phyloP scores from a whole-genome alignment of 23 red algal species.

The Gracilariopsis chorda region DNA sequence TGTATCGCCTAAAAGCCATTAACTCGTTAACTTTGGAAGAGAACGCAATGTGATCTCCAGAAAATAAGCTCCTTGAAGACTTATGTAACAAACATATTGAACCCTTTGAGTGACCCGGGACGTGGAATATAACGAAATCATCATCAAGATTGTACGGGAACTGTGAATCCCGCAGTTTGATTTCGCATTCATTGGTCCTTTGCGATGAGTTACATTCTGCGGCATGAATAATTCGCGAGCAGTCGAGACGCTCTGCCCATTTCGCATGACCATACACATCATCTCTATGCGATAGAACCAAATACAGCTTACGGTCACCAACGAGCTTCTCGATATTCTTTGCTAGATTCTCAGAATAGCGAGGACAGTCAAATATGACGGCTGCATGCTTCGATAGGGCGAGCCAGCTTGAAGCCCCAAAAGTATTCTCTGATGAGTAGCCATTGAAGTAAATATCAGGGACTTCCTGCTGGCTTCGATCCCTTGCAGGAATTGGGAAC shows the following conservation, averaged over 20 bases:
- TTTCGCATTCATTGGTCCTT: constrained; percentile 60
- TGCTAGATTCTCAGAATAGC: constrained; percentile 68
- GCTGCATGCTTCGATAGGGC: constrained; percentile 10
- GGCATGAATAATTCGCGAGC: constrained; percentile 71
- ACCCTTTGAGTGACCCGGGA: constrained; percentile 76
- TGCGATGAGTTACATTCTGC: constrained; percentile 49
- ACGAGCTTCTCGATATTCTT: constrained; percentile 46
- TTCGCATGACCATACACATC: constrained; percentile 81
- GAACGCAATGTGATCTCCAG: constrained; percentile 73
- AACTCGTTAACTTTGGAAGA: constrained; percentile 1
- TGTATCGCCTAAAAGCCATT: constrained; percentile 30
- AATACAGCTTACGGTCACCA: constrained; percentile 13
- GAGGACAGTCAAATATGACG: constrained; percentile 78
- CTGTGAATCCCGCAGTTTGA: constrained; percentile 43
- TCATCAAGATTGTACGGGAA: constrained; percentile 44
- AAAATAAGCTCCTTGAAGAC: constrained; percentile 54
- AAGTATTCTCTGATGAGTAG: constrained; percentile 66
- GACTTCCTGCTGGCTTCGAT: not conserved
- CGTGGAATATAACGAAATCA: constrained; percentile 41
- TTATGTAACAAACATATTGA: constrained; percentile 50
- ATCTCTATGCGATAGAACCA: constrained; percentile 82
- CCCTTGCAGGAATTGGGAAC: constrained; percentile 13
- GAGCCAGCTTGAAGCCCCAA: constrained; percentile 72
- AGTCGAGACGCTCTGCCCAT: constrained; percentile 62
- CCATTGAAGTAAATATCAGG: constrained; percentile 73